Base-by-base conservation (phyloP, 2,329 filamentous ascomycete genomes). In the Pseudogymnoascus sp. region DNA sequence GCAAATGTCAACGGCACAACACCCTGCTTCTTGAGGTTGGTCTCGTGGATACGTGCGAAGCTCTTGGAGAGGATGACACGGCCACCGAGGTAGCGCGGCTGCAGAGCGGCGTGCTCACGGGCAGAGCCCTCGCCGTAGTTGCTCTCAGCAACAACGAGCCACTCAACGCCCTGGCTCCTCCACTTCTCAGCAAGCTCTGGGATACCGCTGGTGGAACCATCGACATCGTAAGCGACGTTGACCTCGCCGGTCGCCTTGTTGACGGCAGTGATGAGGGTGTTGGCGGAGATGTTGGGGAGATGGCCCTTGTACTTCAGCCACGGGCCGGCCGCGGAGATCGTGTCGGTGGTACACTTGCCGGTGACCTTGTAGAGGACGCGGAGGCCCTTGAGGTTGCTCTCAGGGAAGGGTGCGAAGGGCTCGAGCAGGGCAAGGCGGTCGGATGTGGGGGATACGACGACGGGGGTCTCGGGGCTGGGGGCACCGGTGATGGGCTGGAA, bases 301-400 rank as follows among this genome's bases (percentile, higher is more conserved):
- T 99, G 94, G 66, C 94, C 94, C 82, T 97, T 97, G 85, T 97
- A 99, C 78, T 97, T 97, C 69, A 99, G 85, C 93, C 93, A 97
- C 14, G 93, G 93, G 5, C 93, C 93, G 0, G 93, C 93, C 35
- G 93, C 93, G 38, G 92, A 97, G 77, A 99, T 99, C 70, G 94
- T 97, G 77, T 99, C 94, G 47, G 94, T 99, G 63, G 94, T 99
- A 82, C 94, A 99, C 79, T 99, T 96, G 67, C 94, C 94, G 67
- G 92, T 89, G 67, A 97, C 89, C 79, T 97, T 97, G 81, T 96
- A 93, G 14, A 99, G 87, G 16, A 99, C 92, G 61, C 87, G 87
- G 59, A 99, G 84, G 28, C 84, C 86, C 44, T 82, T 79, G 31
- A 97, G 83, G 62, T 99, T 92, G 1, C 80, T 77, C 50, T 79